phyloP scores from a whole-genome alignment of 768 basidiomycete genomes.

The Russula sp. region DNA sequence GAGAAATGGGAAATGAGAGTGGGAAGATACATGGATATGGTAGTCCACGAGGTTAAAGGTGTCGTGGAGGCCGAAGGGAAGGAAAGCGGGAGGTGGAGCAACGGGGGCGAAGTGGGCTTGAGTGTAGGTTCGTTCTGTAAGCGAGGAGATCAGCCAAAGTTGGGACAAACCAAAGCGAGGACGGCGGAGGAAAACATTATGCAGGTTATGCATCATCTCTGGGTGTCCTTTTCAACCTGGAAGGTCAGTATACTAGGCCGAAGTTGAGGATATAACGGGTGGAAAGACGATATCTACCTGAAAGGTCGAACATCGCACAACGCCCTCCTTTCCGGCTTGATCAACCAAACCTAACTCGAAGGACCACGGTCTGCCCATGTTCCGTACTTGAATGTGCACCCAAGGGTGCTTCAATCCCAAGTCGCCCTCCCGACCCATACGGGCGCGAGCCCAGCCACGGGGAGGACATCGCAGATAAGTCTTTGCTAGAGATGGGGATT shows the following conservation, averaged over 20 bases:
- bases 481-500: conserved; percentile 62
- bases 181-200: background rate
- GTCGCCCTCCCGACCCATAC: conserved; percentile 23
- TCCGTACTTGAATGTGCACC: conserved; percentile 69
- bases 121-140: conserved; percentile 50
- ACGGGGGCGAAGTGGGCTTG: conserved; percentile 39
- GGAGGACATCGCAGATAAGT: conserved; percentile 65
- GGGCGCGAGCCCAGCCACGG: conserved; percentile 2
- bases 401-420: conserved; percentile 63
- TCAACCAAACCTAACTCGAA: conserved; percentile 74
- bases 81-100: conserved; percentile 64
- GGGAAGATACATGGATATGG: conserved; percentile 53
- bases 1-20: conserved; percentile 55
- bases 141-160: conserved; percentile 12
- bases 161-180: background rate
- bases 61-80: conserved; percentile 51
- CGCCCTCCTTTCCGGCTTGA: conserved; percentile 47
- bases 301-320: conserved; percentile 68
- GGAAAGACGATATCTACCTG: conserved; percentile 44
- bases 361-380: conserved; percentile 60
- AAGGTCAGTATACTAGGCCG: background rate
- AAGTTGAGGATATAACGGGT: conserved; percentile 18
- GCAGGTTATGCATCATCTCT: too few species aligned
- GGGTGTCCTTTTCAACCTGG: background rate
- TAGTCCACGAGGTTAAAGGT: conserved; percentile 64